Conservation (phyloP, 2,329 filamentous ascomycete species). For the Volutella citrinella region DNA sequence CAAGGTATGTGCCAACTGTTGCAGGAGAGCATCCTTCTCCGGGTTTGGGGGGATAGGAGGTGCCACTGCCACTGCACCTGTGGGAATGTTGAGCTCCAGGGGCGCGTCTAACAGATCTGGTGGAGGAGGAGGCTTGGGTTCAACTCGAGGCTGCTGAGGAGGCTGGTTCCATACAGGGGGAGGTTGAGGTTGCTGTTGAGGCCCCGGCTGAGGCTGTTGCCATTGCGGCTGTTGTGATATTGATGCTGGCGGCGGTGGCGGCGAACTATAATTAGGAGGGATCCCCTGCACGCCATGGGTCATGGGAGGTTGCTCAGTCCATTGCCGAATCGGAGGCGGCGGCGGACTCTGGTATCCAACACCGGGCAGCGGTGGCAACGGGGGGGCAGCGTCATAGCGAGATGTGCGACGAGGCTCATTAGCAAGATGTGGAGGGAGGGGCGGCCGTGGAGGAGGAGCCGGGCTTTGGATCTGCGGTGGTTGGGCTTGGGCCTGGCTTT, state of each 20-base stretch:
- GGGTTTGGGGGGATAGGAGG: conserved; percentile 94
- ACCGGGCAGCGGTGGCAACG: conserved; percentile 38
- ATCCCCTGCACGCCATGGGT: no score
- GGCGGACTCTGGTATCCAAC: no score
- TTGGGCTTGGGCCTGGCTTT: conserved; percentile 20
- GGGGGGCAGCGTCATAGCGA: conserved; percentile 47
- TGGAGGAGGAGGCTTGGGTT: conserved; percentile 33
- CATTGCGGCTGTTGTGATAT: conserved; percentile 23
- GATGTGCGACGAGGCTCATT: no score
- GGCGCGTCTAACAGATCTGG: conserved; percentile 57
- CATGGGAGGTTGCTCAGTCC: no score
- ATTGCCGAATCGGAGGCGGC: no score
- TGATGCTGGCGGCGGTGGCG: no score
- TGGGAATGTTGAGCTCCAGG: conserved; percentile 48
- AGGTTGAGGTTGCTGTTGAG: conserved; percentile 16
- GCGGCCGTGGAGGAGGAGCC: conserved; percentile 29
- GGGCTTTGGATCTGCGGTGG: no score
- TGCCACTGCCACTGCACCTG: conserved; percentile 54
- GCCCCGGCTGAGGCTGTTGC: conserved; percentile 15
- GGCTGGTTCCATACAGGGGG: conserved; percentile 24
- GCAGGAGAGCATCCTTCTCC: conserved; percentile 84
- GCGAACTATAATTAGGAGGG: no score
- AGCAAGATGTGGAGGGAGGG: conserved; percentile 23
- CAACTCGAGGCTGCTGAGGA: conserved; percentile 18
- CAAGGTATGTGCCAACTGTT: conserved; percentile 70